Evolutionary conservation across 345 rosid genomes (phyloP).

Genomic region (Citrus medica): DNA sequence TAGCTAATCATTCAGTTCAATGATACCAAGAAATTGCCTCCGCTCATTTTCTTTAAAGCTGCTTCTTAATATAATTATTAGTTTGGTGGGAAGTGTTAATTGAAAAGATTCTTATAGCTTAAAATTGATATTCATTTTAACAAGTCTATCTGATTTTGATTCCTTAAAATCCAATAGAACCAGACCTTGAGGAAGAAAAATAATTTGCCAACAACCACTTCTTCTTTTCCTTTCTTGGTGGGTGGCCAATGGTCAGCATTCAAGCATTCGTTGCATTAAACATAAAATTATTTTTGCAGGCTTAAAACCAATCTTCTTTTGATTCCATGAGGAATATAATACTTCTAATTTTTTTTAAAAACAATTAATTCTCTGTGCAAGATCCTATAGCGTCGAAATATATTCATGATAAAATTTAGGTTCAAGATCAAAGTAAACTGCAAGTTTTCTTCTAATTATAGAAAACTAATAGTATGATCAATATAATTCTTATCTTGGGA

Average conservation of each 20-base stretch:
- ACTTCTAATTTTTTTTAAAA: neutral
- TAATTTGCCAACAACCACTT: neutral
- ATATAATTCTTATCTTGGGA: no score
- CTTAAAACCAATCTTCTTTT: neutral
- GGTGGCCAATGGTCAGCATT: neutral
- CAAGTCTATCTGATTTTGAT: neutral
- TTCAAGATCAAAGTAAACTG: neutral
- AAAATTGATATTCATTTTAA: neutral
- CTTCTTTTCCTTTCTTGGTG: neutral
- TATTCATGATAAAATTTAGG: neutral
- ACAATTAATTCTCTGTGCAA: neutral
- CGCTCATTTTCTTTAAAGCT: neutral
- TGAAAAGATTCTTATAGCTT: conserved; percentile 2
- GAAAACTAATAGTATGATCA: neutral
- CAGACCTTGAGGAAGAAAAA: neutral
- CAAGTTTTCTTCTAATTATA: neutral
- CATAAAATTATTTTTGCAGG: neutral
- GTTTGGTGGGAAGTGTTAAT: neutral
- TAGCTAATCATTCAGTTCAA: conserved; percentile 6
- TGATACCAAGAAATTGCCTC: neutral
- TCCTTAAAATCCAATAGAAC: neutral
- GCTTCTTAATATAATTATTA: neutral
- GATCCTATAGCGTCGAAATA: neutral
- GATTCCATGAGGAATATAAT: neutral
- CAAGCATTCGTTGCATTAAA: neutral